phyloP scores from a whole-genome alignment of 2,329 filamentous ascomycete genomes.

The Macroventuria anomochaeta region DNA sequence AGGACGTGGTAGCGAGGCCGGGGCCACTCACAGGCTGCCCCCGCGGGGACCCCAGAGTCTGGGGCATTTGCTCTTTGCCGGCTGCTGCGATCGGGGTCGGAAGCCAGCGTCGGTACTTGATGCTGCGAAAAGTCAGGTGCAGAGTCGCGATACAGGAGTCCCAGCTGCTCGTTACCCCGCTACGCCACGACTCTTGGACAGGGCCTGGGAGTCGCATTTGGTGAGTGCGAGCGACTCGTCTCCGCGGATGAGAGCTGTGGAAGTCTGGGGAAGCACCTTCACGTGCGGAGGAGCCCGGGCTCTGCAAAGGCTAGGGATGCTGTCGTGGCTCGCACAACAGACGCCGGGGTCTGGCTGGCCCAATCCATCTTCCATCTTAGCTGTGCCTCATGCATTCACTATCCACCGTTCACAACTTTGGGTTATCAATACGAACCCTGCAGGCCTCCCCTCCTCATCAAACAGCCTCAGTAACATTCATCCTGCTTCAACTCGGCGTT shows the following conservation, averaged over 20 bases:
- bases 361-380: neutral
- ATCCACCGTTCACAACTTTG: too few species aligned
- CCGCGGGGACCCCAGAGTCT: conserved; percentile 7
- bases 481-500: neutral
- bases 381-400: neutral
- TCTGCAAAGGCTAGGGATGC: neutral
- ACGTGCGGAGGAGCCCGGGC: neutral
- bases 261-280: neutral
- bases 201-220: neutral
- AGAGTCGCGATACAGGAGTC: neutral
- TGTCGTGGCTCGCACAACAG: too few species aligned
- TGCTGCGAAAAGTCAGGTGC: neutral
- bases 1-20: neutral
- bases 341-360: neutral
- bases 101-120: conserved; percentile 19
- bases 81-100: conserved; percentile 14
- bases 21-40: conserved; percentile 3
- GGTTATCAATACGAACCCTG: too few species aligned
- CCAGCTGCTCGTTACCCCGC: conserved; percentile 18
- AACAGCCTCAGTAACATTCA: neutral
- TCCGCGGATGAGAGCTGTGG: conserved; percentile 1
- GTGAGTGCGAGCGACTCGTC: neutral
- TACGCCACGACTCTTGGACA: conserved; percentile 9
- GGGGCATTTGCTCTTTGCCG: conserved; percentile 5
- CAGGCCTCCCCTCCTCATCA: too few species aligned